These are phyloP conservation scores for Jackrogersella minutella DNA, from an alignment of 495 filamentous ascomycete species.

Conservation along the genomic window DNA sequence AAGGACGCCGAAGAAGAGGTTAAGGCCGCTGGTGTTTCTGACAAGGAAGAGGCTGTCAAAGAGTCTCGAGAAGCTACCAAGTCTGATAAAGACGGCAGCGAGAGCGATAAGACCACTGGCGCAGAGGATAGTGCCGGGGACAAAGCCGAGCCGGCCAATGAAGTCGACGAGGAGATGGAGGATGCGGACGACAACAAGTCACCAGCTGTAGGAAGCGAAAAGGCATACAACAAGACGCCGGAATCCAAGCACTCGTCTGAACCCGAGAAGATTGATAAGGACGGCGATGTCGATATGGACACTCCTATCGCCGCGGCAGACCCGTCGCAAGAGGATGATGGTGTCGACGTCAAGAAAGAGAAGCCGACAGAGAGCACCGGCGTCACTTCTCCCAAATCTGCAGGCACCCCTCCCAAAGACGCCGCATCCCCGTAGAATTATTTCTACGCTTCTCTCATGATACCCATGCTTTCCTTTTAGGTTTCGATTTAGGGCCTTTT, in stretches of 20 bases:
- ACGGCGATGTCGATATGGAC: conserved; percentile 45
- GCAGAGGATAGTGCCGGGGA: conserved; percentile 6
- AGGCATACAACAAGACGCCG: conserved; percentile 9
- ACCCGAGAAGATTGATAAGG: conserved; percentile 30
- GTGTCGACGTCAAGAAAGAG: conserved; percentile 24
- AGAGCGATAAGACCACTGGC: conserved; percentile 34
- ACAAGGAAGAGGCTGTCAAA: conserved; percentile 28
- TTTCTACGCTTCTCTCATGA: background rate
- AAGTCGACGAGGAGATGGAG: conserved; percentile 48
- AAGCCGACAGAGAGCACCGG: conserved; percentile 12
- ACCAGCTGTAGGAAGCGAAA: conserved; percentile 25
- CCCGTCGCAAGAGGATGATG: conserved; percentile 14
- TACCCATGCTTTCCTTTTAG: background rate
- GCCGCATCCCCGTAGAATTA: background rate
- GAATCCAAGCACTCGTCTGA: conserved; percentile 19
- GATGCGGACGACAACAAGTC: conserved; percentile 32
- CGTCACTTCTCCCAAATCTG: background rate
- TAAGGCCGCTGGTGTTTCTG: conserved; percentile 45
- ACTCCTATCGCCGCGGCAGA: conserved; percentile 12
- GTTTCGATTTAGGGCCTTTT: background rate
- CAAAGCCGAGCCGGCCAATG: conserved; percentile 27
- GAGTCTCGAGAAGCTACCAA: conserved; percentile 24
- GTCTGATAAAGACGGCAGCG: conserved; percentile 31
- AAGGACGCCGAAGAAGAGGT: conserved; percentile 44
- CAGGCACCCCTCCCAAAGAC: background rate